Percentiles rank a stretch among this genome's conserved stretches.
These are phyloP conservation scores for Irpex sp. DNA, from an alignment of 1,284 basidiomycete genomes.

Conservation along the genomic window DNA sequence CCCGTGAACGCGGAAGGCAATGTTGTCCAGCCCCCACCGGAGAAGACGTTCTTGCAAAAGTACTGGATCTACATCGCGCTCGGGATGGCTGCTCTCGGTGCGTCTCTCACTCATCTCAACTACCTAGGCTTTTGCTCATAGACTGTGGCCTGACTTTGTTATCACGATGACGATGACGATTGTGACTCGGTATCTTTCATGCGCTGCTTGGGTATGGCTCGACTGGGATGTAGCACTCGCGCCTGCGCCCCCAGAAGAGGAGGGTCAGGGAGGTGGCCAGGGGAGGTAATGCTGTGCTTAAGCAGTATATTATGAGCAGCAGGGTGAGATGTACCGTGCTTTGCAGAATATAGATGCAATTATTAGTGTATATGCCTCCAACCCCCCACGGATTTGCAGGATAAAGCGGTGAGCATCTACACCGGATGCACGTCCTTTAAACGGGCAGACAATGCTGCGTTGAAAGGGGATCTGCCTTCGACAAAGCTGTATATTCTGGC, in stretches of 20 bases:
- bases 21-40: constrained; percentile 64
- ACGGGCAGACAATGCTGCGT: too few relatives aligned
- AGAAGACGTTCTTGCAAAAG: constrained; percentile 85
- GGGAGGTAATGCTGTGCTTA: neutral
- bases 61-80: constrained; percentile 89
- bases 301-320: neutral
- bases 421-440: too few relatives aligned
- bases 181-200: too few relatives aligned
- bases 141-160: neutral
- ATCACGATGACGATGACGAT: neutral
- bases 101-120: constrained; percentile 35
- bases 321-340: too few relatives aligned
- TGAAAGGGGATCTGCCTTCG: too few relatives aligned
- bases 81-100: constrained; percentile 66
- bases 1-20: constrained; percentile 74
- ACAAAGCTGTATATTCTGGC: too few relatives aligned
- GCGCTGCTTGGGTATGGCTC: too few relatives aligned
- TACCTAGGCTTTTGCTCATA: neutral
- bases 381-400: too few relatives aligned
- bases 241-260: constrained; percentile 2
- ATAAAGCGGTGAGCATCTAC: too few relatives aligned
- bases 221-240: neutral
- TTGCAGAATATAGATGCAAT: too few relatives aligned
- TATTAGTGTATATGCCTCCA: too few relatives aligned
- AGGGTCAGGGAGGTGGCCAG: neutral